Base-by-base conservation (phyloP, 179 eudicot genomes). In the Carnegiea gigantea region DNA sequence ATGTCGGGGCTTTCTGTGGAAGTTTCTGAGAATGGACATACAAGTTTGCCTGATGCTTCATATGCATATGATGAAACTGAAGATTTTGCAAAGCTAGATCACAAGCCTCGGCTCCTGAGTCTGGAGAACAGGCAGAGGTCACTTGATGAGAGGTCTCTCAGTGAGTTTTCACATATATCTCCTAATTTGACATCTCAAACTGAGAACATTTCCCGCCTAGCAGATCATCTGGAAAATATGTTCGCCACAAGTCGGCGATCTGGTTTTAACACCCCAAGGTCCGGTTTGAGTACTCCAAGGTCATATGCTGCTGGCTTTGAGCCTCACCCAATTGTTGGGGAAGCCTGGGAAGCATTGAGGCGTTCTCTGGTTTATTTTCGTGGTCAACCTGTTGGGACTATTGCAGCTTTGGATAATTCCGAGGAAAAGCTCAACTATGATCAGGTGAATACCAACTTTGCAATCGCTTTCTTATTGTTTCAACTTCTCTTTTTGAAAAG, bases 371-470 rank as follows among this genome's bases (percentile, higher is more conserved):
- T 97, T 57, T 78, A 76, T 75, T 97, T 96, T 65, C 95, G 98
- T 4, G 98, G 97, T 20, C 86, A 86, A 78, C 97, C 97, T 51
- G 97, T 97, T 73, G 99, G 99, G 85, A 97, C 99, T 36, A 91
- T 97, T 79, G 98, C 99, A 57, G 99, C 99, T 36, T 62, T 86
- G 24, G 97, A 93, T 82, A 87, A 36, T 76, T 85, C 97, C 38
- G 98, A 90, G 1, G 98, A 93, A 76, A 90, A 90, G 21, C 86
- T 87, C 78, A 97, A 97, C 85, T 97, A 97, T 73, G 98, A 97
- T 88, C 99, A 97, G 98, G 99, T 94, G 81, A 86, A 60, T 26
- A 28, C 53, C 26, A 67, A 67, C 9, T 70, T 28, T 67, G 72
- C 40, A 26, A 68, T 30, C 46, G 23, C 26, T 44, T 13, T 76